phyloP scores from a whole-genome alignment of 2,329 filamentous ascomycete genomes.

The Fusarium sulawesiense region DNA sequence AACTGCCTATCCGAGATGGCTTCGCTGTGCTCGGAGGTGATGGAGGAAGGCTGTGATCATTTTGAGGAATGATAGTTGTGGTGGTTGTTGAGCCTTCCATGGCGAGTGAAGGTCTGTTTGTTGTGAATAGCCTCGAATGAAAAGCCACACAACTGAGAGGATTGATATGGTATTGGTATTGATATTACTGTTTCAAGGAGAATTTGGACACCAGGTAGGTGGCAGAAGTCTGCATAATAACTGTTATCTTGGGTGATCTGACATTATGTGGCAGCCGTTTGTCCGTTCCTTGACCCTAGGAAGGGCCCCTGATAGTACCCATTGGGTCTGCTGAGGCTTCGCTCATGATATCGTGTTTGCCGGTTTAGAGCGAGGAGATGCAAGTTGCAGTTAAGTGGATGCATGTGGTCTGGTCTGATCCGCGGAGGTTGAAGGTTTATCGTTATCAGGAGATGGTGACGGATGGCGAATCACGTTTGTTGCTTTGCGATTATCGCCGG shows the following conservation, averaged over 20 bases:
- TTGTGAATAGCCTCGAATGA: conserved; percentile 6
- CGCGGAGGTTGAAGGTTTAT: conserved; percentile 41
- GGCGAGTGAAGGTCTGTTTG: neutral
- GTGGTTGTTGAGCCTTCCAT: conserved; percentile 42
- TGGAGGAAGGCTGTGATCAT: conserved; percentile 49
- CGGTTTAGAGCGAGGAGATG: conserved; percentile 48
- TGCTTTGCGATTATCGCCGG: conserved; percentile 40
- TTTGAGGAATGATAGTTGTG: conserved; percentile 7
- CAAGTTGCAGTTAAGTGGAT: conserved; percentile 41
- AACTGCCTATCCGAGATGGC: conserved; percentile 51
- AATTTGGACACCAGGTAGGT: neutral
- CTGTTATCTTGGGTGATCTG: conserved; percentile 18
- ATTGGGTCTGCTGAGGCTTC: conserved; percentile 25
- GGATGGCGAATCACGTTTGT: conserved; percentile 43
- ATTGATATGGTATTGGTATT: neutral
- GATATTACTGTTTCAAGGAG: conserved; percentile 3
- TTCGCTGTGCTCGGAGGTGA: conserved; percentile 56
- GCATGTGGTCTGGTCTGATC: conserved; percentile 30
- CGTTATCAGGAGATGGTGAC: conserved; percentile 36
- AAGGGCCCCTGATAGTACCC: conserved; percentile 7
- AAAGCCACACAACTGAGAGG: conserved; percentile 2
- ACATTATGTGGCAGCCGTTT: conserved; percentile 20
- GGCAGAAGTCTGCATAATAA: conserved; percentile 31
- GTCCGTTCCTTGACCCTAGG: conserved; percentile 8
- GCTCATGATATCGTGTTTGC: conserved; percentile 33